Base-by-base conservation (phyloP, 768 basidiomycete genomes). In the Lentinula guzmanii region DNA sequence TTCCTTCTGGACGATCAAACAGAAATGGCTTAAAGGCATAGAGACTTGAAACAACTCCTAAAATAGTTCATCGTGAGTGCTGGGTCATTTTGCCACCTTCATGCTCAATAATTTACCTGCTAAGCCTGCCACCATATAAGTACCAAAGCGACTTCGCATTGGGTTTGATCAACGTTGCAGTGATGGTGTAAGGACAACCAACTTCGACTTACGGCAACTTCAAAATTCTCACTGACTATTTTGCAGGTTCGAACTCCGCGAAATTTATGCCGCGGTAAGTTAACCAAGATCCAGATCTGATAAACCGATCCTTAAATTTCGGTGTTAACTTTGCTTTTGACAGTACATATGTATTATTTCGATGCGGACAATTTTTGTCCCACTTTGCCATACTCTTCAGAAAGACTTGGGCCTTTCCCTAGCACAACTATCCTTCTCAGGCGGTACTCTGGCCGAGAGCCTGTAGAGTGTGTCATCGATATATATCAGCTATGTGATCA, bases 161-260 rank as follows among this genome's bases (percentile, higher is more conserved):
- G 34, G n/a, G 7, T 28, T 11, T 11, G 13, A 21, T 50, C 24
- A 57, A 43, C 21, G 7, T 28, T 16, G 24, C n/a, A 57, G 11
- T 59, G 45, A 59, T 48, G 41, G 41, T 58, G n/a, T 37, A 58
- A 39, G 21, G 31, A 31, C 31, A 58, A 24, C 56, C n/a, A 9
- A 10, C 42, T 45, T 46, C 42, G 45, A 34, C 31, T 58, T 58
- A 58, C 45, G 41, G 42, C 45, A 60, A 37, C 41, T 37, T 34
- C 34, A 56, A 50, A 21, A 13, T 51, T 51, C 48, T 48, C 28
- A 9, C 41, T 39, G 9, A 45, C 31, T 24, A n/a, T 52, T 62
- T 9, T 68, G 61, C 51, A 24, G 9, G 31, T n/a, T 51, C 39
- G 52, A 34, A 59, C 48, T 59, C 58, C 48, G 58, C 43, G 58